Conservation (phyloP, 768 basidiomycete genomes). For the Trametes coccinea region DNA sequence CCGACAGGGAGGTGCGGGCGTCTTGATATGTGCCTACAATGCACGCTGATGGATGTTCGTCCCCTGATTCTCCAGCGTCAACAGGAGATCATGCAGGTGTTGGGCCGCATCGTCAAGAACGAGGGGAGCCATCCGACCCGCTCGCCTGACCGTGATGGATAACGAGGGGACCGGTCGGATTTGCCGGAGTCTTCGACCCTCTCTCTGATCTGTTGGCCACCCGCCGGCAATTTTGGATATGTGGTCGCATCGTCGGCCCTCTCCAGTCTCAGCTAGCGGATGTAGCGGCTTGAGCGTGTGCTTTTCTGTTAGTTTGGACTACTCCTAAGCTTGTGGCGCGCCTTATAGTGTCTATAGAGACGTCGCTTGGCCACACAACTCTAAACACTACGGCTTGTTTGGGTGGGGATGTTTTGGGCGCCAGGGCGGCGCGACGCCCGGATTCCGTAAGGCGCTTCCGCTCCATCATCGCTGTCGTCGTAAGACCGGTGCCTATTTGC, state of each 20-base stretch:
- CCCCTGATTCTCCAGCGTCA: slow-evolving; percentile 51
- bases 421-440: background rate
- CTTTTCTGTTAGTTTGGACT: background rate
- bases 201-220: background rate
- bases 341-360: background rate
- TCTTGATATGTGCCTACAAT: background rate
- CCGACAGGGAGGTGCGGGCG: slow-evolving; percentile 57
- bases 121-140: slow-evolving; percentile 6
- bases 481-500: background rate
- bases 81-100: slow-evolving; percentile 65
- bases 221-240: background rate
- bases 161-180: slow-evolving; percentile 1
- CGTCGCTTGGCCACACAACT: background rate
- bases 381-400: slow-evolving; percentile 4
- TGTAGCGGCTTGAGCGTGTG: background rate
- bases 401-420: background rate
- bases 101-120: slow-evolving; percentile 51
- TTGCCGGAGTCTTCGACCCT: background rate
- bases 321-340: background rate
- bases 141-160: slow-evolving; percentile 9
- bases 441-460: background rate
- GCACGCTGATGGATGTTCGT: slow-evolving; percentile 1
- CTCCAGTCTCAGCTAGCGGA: background rate
- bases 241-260: background rate
- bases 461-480: background rate